These are phyloP conservation scores for Syzygium syzygioides DNA, from an alignment of 441 rosid genomes.

Conservation along the genomic window DNA sequence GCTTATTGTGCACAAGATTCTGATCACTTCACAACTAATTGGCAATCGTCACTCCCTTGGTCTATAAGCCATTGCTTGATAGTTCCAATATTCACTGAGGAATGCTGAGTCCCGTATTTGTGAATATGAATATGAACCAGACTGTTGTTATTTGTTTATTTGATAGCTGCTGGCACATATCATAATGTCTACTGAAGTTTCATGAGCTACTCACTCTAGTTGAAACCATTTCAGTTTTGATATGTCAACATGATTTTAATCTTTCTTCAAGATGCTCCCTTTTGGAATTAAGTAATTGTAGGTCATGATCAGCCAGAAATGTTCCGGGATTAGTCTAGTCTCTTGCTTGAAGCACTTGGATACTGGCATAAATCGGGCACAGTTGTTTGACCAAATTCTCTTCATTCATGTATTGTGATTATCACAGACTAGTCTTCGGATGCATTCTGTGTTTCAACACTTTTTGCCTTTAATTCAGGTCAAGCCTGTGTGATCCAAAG, in stretches of 20 bases:
- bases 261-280: neutral
- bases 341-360: neutral
- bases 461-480: constrained; percentile 32
- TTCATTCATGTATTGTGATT: neutral
- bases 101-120: neutral
- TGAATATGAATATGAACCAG: neutral
- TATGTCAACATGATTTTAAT: neutral
- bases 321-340: neutral
- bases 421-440: neutral
- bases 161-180: neutral
- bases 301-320: neutral
- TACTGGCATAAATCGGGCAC: neutral
- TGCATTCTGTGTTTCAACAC: neutral
- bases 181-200: neutral
- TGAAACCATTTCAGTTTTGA: neutral
- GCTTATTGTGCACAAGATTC: neutral
- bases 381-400: neutral
- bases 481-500: constrained; percentile 68
- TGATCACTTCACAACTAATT: neutral
- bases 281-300: neutral
- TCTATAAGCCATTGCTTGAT: neutral
- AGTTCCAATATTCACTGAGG: neutral
- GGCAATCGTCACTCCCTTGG: neutral
- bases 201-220: neutral
- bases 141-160: neutral